These are phyloP conservation scores for Hypericum perforatum DNA, from an alignment of 345 rosid species.

Conservation along the genomic window DNA sequence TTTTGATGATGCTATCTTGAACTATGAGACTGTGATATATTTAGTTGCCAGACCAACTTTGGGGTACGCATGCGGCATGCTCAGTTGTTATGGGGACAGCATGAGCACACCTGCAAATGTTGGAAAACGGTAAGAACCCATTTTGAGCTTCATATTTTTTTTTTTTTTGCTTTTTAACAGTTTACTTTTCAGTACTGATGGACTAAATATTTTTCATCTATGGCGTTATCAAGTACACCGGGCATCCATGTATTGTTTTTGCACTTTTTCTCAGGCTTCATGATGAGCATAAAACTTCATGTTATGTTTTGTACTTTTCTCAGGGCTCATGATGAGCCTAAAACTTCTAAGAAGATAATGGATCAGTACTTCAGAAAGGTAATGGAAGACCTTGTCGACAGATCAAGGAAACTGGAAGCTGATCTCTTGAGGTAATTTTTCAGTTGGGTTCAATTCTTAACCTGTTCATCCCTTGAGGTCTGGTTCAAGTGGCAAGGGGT, in stretches of 20 bases:
- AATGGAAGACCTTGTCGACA: slow-evolving; percentile 48
- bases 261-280: slow-evolving; percentile 23
- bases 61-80: slow-evolving; percentile 62
- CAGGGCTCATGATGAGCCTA: slow-evolving; percentile 37
- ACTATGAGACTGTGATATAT: slow-evolving; percentile 44
- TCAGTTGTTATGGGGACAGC: slow-evolving; percentile 14
- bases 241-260: too few species aligned
- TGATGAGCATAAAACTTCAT: slow-evolving; percentile 29
- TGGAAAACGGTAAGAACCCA: too few species aligned
- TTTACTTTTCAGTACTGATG: too few species aligned
- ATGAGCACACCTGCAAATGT: too few species aligned
- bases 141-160: too few species aligned
- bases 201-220: too few species aligned
- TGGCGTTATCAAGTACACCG: too few species aligned
- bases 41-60: slow-evolving; percentile 43
- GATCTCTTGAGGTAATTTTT: slow-evolving; percentile 45
- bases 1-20: slow-evolving; percentile 35
- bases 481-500: background rate
- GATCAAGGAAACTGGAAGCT: slow-evolving; percentile 49
- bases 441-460: background rate
- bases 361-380: slow-evolving; percentile 47
- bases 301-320: background rate
- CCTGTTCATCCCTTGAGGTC: background rate
- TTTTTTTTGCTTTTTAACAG: too few species aligned
- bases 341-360: slow-evolving; percentile 30